phyloP scores from a whole-genome alignment of 1,284 basidiomycete genomes.

The Ganoderma lingzhi region DNA sequence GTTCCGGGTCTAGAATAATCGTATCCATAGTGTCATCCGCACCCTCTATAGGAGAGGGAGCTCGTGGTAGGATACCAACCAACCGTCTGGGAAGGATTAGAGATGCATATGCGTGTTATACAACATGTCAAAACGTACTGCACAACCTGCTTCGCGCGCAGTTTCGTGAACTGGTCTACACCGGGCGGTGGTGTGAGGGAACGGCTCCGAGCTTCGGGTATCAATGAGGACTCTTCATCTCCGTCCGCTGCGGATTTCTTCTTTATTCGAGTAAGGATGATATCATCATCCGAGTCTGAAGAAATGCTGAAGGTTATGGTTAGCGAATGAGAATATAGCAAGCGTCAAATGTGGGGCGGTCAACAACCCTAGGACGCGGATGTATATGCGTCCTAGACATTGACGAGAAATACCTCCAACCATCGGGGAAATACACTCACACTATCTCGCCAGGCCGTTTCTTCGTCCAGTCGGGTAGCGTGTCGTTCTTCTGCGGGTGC shows the following conservation, averaged over 20 bases:
- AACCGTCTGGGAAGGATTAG: slow-evolving; percentile 49
- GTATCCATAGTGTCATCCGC: slow-evolving; percentile 59
- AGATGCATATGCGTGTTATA: not conserved
- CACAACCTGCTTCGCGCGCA: slow-evolving; percentile 62
- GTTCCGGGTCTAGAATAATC: slow-evolving; percentile 65
- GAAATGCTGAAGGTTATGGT: slow-evolving; percentile 36
- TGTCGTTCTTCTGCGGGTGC: slow-evolving; percentile 39
- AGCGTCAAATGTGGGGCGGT: slow-evolving; percentile 9
- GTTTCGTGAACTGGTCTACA: slow-evolving; percentile 57
- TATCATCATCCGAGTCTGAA: slow-evolving; percentile 58
- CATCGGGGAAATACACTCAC: slow-evolving; percentile 27
- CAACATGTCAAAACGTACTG: slow-evolving; percentile 49
- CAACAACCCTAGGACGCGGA: not conserved
- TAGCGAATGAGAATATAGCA: not conserved
- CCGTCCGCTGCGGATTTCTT: slow-evolving; percentile 33
- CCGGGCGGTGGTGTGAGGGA: slow-evolving; percentile 80
- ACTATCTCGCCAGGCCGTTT: slow-evolving; percentile 30
- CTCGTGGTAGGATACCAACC: slow-evolving; percentile 49
- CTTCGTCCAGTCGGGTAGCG: slow-evolving; percentile 39
- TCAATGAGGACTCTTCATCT: slow-evolving; percentile 31
- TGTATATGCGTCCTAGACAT: slow-evolving; percentile 11
- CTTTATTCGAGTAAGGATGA: slow-evolving; percentile 45
- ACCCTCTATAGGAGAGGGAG: slow-evolving; percentile 51
- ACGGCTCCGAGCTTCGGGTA: slow-evolving; percentile 51
- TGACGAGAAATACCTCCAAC: not conserved